A percentile compares a stretch with the other conserved stretches of the same genome.
These are phyloP conservation scores for Aspergillus pseudotamarii DNA, from an alignment of 2,329 filamentous ascomycete species.

Conservation along the genomic window DNA sequence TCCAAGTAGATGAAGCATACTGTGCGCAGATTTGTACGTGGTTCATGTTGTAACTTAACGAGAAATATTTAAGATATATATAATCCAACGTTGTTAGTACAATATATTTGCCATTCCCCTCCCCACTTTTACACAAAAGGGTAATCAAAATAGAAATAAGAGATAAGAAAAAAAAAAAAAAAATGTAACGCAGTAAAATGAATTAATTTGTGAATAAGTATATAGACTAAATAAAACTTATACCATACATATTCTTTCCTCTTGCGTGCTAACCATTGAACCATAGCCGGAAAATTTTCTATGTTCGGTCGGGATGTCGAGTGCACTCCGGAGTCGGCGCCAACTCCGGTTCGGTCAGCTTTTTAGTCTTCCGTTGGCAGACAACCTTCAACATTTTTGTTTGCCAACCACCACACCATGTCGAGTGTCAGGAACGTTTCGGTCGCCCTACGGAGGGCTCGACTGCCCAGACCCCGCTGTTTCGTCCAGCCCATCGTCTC, in stretches of 20 bases:
- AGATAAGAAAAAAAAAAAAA: not conserved
- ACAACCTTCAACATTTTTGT: not conserved
- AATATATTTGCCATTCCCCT: no score
- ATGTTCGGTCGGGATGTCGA: not conserved
- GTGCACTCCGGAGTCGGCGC: not conserved
- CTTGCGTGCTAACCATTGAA: not conserved
- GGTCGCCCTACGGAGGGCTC: conserved; percentile 35
- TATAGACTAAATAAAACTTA: not conserved
- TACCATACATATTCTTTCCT: not conserved
- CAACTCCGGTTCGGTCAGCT: not conserved
- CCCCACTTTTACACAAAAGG: no score
- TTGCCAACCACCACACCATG: conserved; percentile 23
- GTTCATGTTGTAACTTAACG: no score
- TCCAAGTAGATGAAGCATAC: no score
- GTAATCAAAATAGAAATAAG: no score
- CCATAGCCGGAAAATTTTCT: conserved; percentile 2
- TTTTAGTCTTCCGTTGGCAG: not conserved
- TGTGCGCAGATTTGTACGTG: no score
- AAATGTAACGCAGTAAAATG: not conserved
- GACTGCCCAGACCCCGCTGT: conserved; percentile 32
- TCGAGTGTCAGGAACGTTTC: conserved; percentile 35
- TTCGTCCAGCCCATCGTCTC: conserved; percentile 26
- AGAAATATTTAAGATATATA: no score
- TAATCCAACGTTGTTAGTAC: no score
- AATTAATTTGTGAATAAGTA: not conserved